These are phyloP conservation scores for Vairimorpha ceranae DNA, from an alignment of 371 early-diverging fungal species.

Conservation along the genomic window DNA sequence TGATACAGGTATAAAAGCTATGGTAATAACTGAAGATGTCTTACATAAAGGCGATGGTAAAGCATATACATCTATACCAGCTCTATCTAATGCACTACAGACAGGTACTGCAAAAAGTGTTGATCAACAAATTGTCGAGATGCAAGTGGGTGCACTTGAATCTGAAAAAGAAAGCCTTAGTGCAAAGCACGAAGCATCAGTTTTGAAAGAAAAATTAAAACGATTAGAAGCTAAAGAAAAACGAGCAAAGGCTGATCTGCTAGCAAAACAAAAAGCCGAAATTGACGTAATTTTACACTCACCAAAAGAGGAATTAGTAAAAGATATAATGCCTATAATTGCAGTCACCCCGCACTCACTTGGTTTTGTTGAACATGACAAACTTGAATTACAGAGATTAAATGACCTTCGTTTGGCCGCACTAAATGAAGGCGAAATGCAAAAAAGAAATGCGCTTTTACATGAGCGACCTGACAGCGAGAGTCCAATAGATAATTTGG, in stretches of 20 bases:
- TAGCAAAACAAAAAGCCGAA: background rate
- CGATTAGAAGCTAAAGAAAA: background rate
- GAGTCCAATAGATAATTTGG: background rate
- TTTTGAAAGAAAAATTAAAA: background rate
- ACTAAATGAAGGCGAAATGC: background rate
- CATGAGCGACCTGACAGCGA: background rate
- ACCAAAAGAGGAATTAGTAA: conserved; percentile 1
- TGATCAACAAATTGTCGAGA: conserved; percentile 11
- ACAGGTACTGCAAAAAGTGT: conserved; percentile 1
- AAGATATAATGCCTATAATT: conserved; percentile 10
- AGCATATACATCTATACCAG: background rate
- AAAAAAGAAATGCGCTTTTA: conserved; percentile 9
- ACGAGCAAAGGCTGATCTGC: background rate
- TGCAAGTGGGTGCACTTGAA: background rate
- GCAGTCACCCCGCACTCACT: conserved; percentile 8
- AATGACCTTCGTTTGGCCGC: background rate
- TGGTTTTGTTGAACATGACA: conserved; percentile 11
- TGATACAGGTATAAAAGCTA: conserved; percentile 8
- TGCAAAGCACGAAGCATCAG: background rate
- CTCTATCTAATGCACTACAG: background rate
- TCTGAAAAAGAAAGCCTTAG: background rate
- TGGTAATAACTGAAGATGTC: conserved; percentile 13
- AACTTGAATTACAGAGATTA: conserved; percentile 1
- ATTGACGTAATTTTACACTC: background rate
- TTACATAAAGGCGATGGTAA: conserved; percentile 12